Conservation (phyloP, 164 flowering plant species). For the Liriodendron chinense region DNA sequence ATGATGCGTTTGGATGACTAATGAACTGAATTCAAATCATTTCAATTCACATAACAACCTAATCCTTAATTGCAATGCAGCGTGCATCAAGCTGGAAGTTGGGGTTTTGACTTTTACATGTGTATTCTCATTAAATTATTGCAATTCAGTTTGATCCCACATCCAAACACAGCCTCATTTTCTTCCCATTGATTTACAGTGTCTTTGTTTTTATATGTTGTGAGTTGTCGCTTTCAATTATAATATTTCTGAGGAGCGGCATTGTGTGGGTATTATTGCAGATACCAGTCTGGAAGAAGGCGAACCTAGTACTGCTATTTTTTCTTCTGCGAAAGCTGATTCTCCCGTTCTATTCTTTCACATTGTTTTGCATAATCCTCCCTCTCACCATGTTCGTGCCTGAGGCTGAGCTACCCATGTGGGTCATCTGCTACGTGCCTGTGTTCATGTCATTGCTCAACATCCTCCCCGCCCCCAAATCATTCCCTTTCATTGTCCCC, state of each 20-base stretch:
- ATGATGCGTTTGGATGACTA: not conserved
- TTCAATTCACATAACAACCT: too few relatives aligned
- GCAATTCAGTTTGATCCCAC: too few relatives aligned
- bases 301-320: conserved; percentile 64
- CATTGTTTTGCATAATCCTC: conserved; percentile 76
- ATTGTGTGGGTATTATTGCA: conserved; percentile 28
- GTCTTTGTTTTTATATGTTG: not conserved
- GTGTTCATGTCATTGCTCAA: conserved; percentile 73
- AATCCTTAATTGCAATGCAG: too few relatives aligned
- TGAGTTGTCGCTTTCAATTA: not conserved
- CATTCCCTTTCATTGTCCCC: conserved; percentile 83
- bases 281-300: conserved; percentile 67
- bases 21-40: not conserved
- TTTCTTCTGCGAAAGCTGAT: conserved; percentile 75
- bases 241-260: conserved; percentile 1
- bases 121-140: not conserved
- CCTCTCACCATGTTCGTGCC: conserved; percentile 85
- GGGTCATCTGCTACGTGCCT: conserved; percentile 80
- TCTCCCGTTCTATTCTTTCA: conserved; percentile 86
- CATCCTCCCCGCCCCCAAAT: conserved; percentile 78
- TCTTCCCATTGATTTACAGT: not conserved
- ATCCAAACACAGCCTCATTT: not conserved
- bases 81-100: not conserved
- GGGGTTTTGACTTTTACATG: not conserved
- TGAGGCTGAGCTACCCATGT: conserved; percentile 71